Evolutionary conservation across 2,329 filamentous ascomycete genomes (phyloP).

Genomic region (Fusarium annulatum): DNA sequence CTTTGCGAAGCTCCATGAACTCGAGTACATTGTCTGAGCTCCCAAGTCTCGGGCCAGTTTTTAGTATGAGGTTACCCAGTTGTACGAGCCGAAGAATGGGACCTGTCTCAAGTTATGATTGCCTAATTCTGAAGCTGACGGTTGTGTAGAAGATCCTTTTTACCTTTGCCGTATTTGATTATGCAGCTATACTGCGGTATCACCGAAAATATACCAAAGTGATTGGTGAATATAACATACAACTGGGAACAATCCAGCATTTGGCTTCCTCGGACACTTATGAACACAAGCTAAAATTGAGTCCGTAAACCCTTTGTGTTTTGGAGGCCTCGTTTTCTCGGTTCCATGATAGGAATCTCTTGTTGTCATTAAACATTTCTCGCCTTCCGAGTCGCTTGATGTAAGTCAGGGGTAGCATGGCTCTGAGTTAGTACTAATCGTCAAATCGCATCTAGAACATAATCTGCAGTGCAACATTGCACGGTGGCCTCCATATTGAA

Average conservation of each 20-base stretch:
- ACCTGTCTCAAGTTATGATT: slow-evolving; percentile 29
- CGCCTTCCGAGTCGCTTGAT: neutral
- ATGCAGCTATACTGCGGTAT: neutral
- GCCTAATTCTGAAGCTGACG: neutral
- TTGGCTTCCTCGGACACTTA: neutral
- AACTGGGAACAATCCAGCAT: neutral
- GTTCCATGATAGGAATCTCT: neutral
- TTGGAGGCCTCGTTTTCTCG: neutral
- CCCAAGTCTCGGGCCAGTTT: slow-evolving; percentile 19
- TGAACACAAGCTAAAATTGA: neutral
- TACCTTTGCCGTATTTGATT: neutral
- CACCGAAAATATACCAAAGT: too few relatives aligned
- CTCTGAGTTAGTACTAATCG: slow-evolving; percentile 2
- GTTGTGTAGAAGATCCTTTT: neutral
- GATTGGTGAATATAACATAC: neutral
- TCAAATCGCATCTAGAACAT: slow-evolving; percentile 33
- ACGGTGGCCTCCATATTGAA: neutral
- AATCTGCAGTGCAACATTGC: slow-evolving; percentile 34
- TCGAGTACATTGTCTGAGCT: neutral
- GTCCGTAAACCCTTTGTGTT: neutral
- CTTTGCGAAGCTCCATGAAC: neutral
- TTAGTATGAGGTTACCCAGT: slow-evolving; percentile 5
- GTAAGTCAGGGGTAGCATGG: slow-evolving; percentile 8
- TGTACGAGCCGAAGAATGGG: slow-evolving; percentile 7
- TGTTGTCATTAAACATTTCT: neutral